Conservation (phyloP, 805 yeast genomes). For the Pichia pseudocactophila region DNA sequence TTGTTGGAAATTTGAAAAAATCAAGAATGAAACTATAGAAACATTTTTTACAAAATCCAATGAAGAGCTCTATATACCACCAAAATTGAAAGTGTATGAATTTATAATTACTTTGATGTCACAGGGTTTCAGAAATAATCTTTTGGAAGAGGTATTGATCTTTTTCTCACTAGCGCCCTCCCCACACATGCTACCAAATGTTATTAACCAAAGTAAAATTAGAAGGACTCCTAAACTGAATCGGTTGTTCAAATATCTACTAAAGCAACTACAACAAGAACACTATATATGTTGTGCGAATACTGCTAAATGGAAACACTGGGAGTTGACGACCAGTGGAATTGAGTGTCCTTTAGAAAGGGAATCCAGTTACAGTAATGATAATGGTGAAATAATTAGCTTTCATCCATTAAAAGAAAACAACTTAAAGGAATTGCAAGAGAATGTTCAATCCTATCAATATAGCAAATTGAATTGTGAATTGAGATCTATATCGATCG, state of each 20-base stretch:
- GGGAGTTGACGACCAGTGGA: constrained; percentile 7
- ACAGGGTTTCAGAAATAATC: constrained; percentile 16
- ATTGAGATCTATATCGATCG: no score
- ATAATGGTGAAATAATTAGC: no score
- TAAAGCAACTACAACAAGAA: constrained; percentile 15
- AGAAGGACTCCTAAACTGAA: constrained; percentile 6
- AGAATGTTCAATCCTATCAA: no score
- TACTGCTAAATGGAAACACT: constrained; percentile 5
- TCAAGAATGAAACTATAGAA: constrained; percentile 15
- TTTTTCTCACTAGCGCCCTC: constrained; percentile 20
- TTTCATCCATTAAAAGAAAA: no score
- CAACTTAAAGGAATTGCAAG: no score
- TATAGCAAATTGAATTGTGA: no score
- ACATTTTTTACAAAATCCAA: constrained; percentile 28
- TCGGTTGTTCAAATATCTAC: constrained; percentile 16
- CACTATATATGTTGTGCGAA: constrained; percentile 16
- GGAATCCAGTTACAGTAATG: no score
- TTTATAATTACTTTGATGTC: constrained; percentile 11
- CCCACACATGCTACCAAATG: constrained; percentile 17
- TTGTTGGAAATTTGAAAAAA: constrained; percentile 32
- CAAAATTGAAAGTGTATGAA: constrained; percentile 17
- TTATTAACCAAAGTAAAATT: constrained; percentile 10
- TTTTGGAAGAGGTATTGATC: constrained; percentile 20
- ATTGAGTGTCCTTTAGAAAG: no score
- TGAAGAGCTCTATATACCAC: constrained; percentile 18